Percentiles rank a stretch among this genome's conserved stretches.
phyloP scores from a whole-genome alignment of 2,329 filamentous ascomycete species.

The Diaporthe australafricana region DNA sequence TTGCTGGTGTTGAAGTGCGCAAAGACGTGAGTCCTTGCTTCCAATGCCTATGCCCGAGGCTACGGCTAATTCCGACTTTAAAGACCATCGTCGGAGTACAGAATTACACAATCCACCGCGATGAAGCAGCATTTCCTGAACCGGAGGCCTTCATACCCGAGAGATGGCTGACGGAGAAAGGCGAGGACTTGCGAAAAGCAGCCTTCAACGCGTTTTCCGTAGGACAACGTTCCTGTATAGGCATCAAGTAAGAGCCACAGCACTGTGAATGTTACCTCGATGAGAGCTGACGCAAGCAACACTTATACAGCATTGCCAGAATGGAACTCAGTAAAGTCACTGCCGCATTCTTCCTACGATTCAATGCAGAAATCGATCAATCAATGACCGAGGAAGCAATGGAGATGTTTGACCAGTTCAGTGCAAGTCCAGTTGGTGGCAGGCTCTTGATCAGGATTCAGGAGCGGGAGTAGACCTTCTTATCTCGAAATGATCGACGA shows the following conservation, averaged over 20 bases:
- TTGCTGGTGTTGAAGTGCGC: background rate
- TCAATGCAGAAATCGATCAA: background rate
- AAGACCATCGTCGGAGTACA: background rate
- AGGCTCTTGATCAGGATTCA: background rate
- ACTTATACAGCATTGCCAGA: background rate
- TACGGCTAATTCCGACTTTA: background rate
- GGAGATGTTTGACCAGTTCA: slow-evolving; percentile 1
- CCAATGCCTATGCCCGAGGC: too few relatives aligned
- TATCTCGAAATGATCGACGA: background rate
- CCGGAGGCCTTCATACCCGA: background rate
- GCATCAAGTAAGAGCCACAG: background rate
- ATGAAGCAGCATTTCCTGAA: background rate
- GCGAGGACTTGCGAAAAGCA: background rate
- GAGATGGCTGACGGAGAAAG: background rate
- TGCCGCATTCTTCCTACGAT: background rate
- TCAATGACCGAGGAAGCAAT: background rate
- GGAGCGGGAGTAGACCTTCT: background rate
- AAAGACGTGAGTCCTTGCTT: background rate
- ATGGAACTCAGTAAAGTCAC: slow-evolving; percentile 8
- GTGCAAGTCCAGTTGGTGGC: background rate
- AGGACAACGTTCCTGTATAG: background rate
- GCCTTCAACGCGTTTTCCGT: background rate
- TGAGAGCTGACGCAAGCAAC: background rate
- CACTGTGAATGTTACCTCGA: too few relatives aligned
- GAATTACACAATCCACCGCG: background rate